These are phyloP conservation scores for Pseudogymnoascus verrucosus DNA, from an alignment of 2,329 filamentous ascomycete species.

Conservation along the genomic window DNA sequence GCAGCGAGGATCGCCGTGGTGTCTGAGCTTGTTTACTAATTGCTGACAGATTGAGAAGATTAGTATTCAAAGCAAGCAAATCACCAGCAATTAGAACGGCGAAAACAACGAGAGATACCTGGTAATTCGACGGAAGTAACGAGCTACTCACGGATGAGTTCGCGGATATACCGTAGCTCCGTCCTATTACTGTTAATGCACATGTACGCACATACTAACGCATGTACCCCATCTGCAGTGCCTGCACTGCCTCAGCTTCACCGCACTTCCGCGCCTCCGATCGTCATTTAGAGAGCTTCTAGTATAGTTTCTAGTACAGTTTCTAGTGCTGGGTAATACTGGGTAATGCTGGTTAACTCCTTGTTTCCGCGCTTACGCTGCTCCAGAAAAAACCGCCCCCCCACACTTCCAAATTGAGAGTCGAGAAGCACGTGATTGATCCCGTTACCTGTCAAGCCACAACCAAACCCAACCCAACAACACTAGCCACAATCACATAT, in stretches of 20 bases:
- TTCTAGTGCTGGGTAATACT: not conserved
- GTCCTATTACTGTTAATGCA: not conserved
- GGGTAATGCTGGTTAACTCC: not conserved
- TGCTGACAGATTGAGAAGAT: not conserved
- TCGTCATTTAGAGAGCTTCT: not conserved
- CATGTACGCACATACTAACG: not conserved
- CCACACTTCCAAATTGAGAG: not conserved
- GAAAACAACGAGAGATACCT: not conserved
- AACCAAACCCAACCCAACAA: not conserved
- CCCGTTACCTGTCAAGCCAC: not conserved
- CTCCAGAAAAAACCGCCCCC: not conserved
- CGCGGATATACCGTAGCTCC: not conserved
- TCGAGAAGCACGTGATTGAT: not conserved
- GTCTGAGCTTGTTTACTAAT: constrained; percentile 1
- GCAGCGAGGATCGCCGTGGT: not conserved
- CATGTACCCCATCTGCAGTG: not conserved
- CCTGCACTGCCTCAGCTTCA: not conserved
- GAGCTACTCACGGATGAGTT: not conserved
- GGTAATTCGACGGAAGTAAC: not conserved
- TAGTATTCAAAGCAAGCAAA: not conserved
- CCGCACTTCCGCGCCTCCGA: not conserved
- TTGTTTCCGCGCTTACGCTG: not conserved
- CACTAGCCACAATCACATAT: not conserved
- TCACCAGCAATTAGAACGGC: not conserved
- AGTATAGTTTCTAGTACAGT: not conserved